Evolutionary conservation across 371 early-diverging fungal species (phyloP).

Genomic region (Apophysomyces trapeziformis): DNA sequence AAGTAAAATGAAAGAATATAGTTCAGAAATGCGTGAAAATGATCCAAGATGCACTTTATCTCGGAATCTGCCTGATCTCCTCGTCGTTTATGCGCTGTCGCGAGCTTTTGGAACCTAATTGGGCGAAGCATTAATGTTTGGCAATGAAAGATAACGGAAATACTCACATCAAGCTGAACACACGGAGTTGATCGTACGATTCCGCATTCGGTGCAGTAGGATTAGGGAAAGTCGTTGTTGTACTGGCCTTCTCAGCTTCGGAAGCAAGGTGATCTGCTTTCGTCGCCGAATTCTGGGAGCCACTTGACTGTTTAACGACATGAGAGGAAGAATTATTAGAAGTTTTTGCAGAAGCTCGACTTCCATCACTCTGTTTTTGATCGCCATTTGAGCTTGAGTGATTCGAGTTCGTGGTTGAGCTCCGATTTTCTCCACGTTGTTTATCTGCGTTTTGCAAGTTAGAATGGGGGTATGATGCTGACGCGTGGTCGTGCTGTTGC

Average conservation of each 20-base stretch:
- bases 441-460: neutral
- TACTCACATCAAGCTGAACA: conserved; percentile 37
- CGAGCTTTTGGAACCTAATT: conserved; percentile 40
- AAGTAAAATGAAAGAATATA: conserved; percentile 44
- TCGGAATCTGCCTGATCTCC: conserved; percentile 28
- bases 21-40: conserved; percentile 40
- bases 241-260: neutral
- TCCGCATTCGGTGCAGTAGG: conserved; percentile 42
- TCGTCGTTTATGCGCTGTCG: conserved; percentile 38
- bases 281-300: neutral
- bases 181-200: conserved; percentile 30
- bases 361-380: neutral
- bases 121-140: neutral
- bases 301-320: neutral
- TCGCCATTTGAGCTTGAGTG: neutral
- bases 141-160: neutral
- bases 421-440: neutral
- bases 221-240: conserved; percentile 8
- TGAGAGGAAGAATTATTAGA: neutral
- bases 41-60: conserved; percentile 30
- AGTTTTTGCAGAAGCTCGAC: neutral
- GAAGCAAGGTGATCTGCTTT: neutral
- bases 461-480: neutral
- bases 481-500: neutral
- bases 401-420: neutral